These are phyloP conservation scores for Hysterium pulicare DNA, from an alignment of 2,329 filamentous ascomycete species.

Conservation along the genomic window DNA sequence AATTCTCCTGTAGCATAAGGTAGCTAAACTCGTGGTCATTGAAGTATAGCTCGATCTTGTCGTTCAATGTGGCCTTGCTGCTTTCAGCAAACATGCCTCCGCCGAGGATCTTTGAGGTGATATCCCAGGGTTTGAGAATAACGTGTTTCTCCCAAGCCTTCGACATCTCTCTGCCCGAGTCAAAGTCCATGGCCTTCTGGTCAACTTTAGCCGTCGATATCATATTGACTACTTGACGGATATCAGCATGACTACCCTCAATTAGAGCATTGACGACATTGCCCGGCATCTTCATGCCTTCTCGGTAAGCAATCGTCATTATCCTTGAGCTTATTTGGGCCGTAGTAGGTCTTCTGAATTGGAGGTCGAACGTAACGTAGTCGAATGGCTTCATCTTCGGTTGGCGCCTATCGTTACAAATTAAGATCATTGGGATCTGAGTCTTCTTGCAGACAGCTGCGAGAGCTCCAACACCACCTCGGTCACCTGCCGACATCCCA, in stretches of 20 bases:
- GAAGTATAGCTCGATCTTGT: constrained; percentile 98
- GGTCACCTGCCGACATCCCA: constrained; percentile 95
- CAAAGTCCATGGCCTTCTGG: constrained; percentile 72
- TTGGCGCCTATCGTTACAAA: constrained; percentile 89
- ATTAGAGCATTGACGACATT: constrained; percentile 89
- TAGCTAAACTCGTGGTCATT: constrained; percentile 98
- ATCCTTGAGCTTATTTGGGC: constrained; percentile 89
- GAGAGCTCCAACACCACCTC: constrained; percentile 89
- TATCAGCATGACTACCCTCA: constrained; percentile 92
- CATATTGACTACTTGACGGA: constrained; percentile 99
- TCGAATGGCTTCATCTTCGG: constrained; percentile 99
- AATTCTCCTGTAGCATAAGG: constrained; percentile 98
- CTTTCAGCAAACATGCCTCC: constrained; percentile 80
- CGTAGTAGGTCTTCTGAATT: constrained; percentile 83
- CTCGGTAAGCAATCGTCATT: constrained; percentile 90
- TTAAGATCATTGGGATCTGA: constrained; percentile 89
- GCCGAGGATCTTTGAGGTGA: constrained; percentile 86
- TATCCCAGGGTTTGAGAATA: constrained; percentile 96
- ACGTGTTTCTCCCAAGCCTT: constrained; percentile 99
- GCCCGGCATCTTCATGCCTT: constrained; percentile 79
- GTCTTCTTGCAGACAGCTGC: constrained; percentile 95
- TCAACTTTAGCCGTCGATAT: constrained; percentile 90
- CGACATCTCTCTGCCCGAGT: constrained; percentile 87
- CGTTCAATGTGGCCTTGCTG: constrained; percentile 85
- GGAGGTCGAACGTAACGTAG: constrained; percentile 75